Base-by-base conservation (phyloP, 257 asterid species). In the Petunia secreta region DNA sequence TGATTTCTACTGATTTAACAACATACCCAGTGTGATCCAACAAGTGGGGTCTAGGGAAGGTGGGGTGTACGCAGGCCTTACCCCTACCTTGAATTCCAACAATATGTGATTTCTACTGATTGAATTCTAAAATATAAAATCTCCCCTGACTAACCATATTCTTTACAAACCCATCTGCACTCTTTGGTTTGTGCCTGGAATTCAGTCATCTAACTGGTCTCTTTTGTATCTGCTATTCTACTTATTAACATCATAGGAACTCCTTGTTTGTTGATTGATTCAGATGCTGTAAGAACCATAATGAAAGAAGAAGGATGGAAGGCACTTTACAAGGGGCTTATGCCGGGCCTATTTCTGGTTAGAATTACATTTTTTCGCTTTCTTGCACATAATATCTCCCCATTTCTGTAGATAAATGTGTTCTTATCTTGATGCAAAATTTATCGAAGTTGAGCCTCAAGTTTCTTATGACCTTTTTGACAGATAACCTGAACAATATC, bases 261-360 rank as follows among this genome's bases (percentile, higher is more conserved):
- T 55, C 74, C 39, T 64, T 58, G 15, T 78, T 41, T 74, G 25
- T 78, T 69, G 40, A 82, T 87, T 39, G 80, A 83, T 80, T 83
- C 92, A 94, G 99, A 94, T 85, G 99, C 99, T 85, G 43, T 96
- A 84, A 86, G 85, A 84, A 94, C 98, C 91, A 96, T 96, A 66
- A 60, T 94, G 82, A 91, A 83, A 87, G 98, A 96, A 89, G 98
- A 96, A 85, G 99, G 99, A 63, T 96, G 97, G 99, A 90, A 75
- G 80, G 89, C 97, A 77, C 94, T 96, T 73, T 96, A 96, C 88
- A 96, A 85, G 85, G 99, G 99, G 75, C 94, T 96, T 5, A 85
- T 77, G 78, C 99, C 99, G 79, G 87, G 99, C 82, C 98, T 94
- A 79, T 84, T 94, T 84, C 88, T 94, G 91, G 98, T 94, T 82